Evolutionary conservation across 75 land plant species (phyloP).

Genomic region (Chamaecyparis obtusa): DNA sequence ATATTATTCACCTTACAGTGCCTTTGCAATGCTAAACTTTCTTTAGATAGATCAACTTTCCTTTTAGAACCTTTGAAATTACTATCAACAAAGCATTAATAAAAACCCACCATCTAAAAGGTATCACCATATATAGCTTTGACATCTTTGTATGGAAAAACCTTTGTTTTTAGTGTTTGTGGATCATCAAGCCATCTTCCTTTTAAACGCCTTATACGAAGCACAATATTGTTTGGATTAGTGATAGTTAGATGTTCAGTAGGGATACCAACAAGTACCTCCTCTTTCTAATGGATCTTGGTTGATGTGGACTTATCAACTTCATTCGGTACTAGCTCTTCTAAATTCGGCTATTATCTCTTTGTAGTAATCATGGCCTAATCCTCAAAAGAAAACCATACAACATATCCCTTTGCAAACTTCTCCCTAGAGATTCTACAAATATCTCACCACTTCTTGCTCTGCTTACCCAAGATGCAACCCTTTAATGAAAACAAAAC

Average conservation of each 20-base stretch:
- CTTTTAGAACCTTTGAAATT: slow-evolving; percentile 48
- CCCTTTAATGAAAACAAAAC: no score
- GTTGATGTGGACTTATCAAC: no score
- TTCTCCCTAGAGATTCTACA: no score
- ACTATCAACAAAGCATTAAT: slow-evolving; percentile 40
- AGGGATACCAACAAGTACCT: slow-evolving; percentile 57
- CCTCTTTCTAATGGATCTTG: slow-evolving; percentile 60
- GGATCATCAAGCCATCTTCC: slow-evolving; percentile 60
- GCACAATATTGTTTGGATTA: slow-evolving; percentile 54
- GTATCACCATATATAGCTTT: slow-evolving; percentile 67
- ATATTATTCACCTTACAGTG: no score
- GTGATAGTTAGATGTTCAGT: slow-evolving; percentile 64
- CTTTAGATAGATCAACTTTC: slow-evolving; percentile 51
- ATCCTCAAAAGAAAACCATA: no score
- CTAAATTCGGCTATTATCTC: no score
- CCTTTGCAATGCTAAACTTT: slow-evolving; percentile 51
- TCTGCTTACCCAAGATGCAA: no score
- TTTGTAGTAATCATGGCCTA: no score
- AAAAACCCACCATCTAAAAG: no score
- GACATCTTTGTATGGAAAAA: slow-evolving; percentile 63
- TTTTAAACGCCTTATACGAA: slow-evolving; percentile 54
- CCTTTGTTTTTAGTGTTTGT: slow-evolving; percentile 53
- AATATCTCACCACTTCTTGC: no score
- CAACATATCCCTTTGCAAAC: no score
- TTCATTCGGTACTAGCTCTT: no score